Base-by-base conservation (phyloP, 306 rosid species). In the Notholithocarpus densiflorus region DNA sequence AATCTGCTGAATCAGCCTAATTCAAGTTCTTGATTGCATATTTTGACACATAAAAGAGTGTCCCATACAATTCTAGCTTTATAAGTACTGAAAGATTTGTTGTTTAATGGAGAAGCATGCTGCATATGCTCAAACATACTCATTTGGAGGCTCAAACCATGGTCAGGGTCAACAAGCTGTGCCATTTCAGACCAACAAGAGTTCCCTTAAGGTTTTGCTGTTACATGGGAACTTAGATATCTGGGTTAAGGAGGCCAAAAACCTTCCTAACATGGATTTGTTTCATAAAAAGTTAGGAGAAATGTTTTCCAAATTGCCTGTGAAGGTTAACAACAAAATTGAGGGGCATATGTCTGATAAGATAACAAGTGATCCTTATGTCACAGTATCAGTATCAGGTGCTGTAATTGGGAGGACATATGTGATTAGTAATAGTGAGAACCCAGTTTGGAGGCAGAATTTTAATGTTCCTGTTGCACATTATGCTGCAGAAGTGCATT, bases 391-490 rank as follows among this genome's bases (percentile, higher is more conserved):
- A 7, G 72, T n/a, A 1, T 85, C 91, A 14, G 91, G 88, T 21
- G 91, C 86, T 13, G 88, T 86, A 34, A 86, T 87, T 12, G 95
- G 91, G 2, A 92, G 97, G 57, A 92, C 97, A 20, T 94, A 87
- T 75, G 92, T 94, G 54, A 85, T 92, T 21, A 79, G 79, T n/a
- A 87, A 94, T 75, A 78, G 88, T 94, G 97, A 81, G 81, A 32
- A 88, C 92, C 2, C 98, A 8, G 77, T 77, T 74, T 94, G 98
- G 98, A 88, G 73, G 86, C 98, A 92, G 72, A 93, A 87, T 75
- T 92, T 94, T 60, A 76, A 91, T 74, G 91, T 84, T 77, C 90
- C 91, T 0, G 97, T 91, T 2, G 97, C 97, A n/a, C 98, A 94
- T 37, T 18, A 71, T 84, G 94, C 97, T 32, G 73, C 95, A 11